phyloP scores from a whole-genome alignment of 2,329 filamentous ascomycete genomes.

The Aspergillus quadrilineatus region DNA sequence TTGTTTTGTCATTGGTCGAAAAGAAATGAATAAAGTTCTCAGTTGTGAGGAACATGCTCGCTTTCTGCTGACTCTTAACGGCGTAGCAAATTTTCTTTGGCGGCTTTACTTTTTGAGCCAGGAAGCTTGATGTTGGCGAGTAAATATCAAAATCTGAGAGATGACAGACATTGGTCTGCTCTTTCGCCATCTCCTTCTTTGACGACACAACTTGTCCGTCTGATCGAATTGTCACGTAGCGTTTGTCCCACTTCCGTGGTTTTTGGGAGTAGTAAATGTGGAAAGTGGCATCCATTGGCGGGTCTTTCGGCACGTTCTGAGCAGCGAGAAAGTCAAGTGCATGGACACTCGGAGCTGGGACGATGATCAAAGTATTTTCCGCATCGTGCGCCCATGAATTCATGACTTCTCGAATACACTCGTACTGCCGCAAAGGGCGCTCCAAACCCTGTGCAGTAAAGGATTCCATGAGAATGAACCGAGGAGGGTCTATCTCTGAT shows the following conservation, averaged over 20 bases:
- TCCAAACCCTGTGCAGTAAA: constrained; percentile 76
- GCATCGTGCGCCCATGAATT: constrained; percentile 87
- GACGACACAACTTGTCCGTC: constrained; percentile 71
- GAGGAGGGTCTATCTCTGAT: constrained; percentile 61
- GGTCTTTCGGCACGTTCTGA: constrained; percentile 60
- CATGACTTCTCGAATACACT: constrained; percentile 80
- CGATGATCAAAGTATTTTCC: constrained; percentile 71
- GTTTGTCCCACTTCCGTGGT: constrained; percentile 84
- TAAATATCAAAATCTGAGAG: constrained; percentile 93
- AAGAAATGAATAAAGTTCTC: constrained; percentile 93
- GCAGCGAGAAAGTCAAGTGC: constrained; percentile 56
- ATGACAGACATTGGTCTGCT: constrained; percentile 71
- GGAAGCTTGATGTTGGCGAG: constrained; percentile 66
- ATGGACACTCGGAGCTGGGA: constrained; percentile 57
- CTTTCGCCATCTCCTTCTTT: constrained; percentile 71
- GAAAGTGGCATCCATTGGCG: constrained; percentile 66
- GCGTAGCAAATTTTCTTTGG: constrained; percentile 85
- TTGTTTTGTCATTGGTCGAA: constrained; percentile 68
- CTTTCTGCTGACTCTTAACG: constrained; percentile 89
- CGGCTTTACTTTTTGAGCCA: constrained; percentile 70
- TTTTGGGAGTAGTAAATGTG: constrained; percentile 78
- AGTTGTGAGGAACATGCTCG: constrained; percentile 74
- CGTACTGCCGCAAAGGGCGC: constrained; percentile 79
- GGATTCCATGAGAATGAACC: constrained; percentile 72
- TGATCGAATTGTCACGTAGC: constrained; percentile 69